These are phyloP conservation scores for Encephalitozoon cuniculi DNA, from an alignment of 371 early-diverging fungal genomes.

Conservation along the genomic window DNA sequence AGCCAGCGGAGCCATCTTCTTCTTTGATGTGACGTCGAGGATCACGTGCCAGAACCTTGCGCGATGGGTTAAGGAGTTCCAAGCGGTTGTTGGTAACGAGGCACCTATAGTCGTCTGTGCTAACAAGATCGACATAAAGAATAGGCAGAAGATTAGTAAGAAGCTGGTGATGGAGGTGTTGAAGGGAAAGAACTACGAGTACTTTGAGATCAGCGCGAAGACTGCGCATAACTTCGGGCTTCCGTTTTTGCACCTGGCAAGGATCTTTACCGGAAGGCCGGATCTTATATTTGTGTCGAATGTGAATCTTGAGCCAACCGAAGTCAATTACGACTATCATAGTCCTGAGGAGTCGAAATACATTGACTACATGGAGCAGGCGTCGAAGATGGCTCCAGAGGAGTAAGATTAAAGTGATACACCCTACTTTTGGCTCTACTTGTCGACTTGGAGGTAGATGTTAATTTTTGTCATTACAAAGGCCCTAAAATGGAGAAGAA, in stretches of 20 bases:
- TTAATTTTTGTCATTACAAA: neutral
- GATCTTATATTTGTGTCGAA: slow-evolving; percentile 91
- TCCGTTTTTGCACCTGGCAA: slow-evolving; percentile 97
- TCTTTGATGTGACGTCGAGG: slow-evolving; percentile 98
- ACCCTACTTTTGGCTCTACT: neutral
- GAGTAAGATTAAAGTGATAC: slow-evolving; percentile 8
- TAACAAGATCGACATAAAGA: slow-evolving; percentile 99
- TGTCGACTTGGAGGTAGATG: neutral
- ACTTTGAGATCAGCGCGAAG: slow-evolving; percentile 99
- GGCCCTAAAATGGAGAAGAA: slow-evolving; percentile 2
- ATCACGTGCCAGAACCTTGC: slow-evolving; percentile 99
- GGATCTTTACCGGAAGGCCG: slow-evolving; percentile 83
- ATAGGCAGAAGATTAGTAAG: slow-evolving; percentile 93
- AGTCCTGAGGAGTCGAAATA: neutral
- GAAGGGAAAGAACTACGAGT: slow-evolving; percentile 73
- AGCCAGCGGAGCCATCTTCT: slow-evolving; percentile 98
- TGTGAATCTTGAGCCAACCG: slow-evolving; percentile 88
- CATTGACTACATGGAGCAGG: neutral
- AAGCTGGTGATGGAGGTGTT: slow-evolving; percentile 78
- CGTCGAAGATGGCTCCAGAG: neutral
- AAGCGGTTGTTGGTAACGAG: slow-evolving; percentile 73
- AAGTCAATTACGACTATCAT: slow-evolving; percentile 63
- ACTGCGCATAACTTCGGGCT: slow-evolving; percentile 98
- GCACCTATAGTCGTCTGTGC: slow-evolving; percentile 94
- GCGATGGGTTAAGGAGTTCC: slow-evolving; percentile 97